Base-by-base conservation (phyloP, 345 rosid species). In the Noccaea caerulescens region DNA sequence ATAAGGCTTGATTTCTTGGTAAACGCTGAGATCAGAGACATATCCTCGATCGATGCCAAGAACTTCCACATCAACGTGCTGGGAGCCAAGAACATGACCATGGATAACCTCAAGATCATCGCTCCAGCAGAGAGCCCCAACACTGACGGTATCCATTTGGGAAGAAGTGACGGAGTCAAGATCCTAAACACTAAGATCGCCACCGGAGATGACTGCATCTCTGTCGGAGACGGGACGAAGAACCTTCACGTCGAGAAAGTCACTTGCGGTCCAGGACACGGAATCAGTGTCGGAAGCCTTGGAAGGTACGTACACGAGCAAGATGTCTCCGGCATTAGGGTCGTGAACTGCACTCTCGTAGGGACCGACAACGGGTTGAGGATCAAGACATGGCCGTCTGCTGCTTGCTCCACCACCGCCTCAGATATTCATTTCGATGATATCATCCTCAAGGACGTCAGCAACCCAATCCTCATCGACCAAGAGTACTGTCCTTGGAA, bases 141-240 rank as follows among this genome's bases (percentile, higher is more conserved):
- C 80, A 80, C 81, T 2, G 80, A 81, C 32, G 87, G 87, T 7
- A 81, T 84, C 78, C 83, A 84, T 70, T 3, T 84, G 30, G 85
- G 75, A 10, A 55, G 41, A 20, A 64, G 75, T 50, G 75, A 66
- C 47, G 66, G 49, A 52, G 76, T 37, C 67, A 81, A 44, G 42
- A 72, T 77, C 42, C 61, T 58, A 7, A 55, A 72, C 68, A 23
- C 80, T 1, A 3, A 42, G 32, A 77, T 77, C 20, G 46, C 68
- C n/a, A 77, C 80, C 5, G 80, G 80, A 30, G 80, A 77, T 14
- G 80, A 77, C 42, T 77, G 80, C 4, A 66, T 77, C 77, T 77
- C 80, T 1, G 76, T 77, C 14, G 72, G 72, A 16, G 72, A 77
- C 18, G 77, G 80, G n/a, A 77, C 7, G 50, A 65, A 16, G 51